A percentile compares a stretch with the other conserved stretches of the same genome.
Conservation (phyloP, 2,329 filamentous ascomycete species). For the Knufia fluminis region DNA sequence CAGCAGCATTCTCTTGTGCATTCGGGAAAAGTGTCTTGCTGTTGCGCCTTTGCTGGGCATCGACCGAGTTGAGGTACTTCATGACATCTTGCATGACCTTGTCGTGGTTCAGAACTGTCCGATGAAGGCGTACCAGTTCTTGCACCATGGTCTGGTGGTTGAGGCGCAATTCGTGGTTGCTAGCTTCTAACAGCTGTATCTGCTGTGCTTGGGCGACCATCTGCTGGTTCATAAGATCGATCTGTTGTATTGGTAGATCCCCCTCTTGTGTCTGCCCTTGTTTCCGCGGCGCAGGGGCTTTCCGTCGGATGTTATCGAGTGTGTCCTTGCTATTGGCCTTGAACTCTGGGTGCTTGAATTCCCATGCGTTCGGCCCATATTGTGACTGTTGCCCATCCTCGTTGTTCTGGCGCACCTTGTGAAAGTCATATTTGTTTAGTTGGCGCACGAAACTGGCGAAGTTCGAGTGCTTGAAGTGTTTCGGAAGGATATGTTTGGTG, state of each 20-base stretch:
- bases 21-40: slow-evolving; percentile 38
- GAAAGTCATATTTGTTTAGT: slow-evolving; percentile 95
- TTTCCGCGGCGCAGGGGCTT: slow-evolving; percentile 86
- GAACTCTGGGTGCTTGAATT: slow-evolving; percentile 97
- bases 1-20: slow-evolving; percentile 34
- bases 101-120: slow-evolving; percentile 64
- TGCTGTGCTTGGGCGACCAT: slow-evolving; percentile 86
- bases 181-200: slow-evolving; percentile 75
- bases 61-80: slow-evolving; percentile 56
- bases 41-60: slow-evolving; percentile 55
- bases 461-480: slow-evolving; percentile 98
- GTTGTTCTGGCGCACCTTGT: slow-evolving; percentile 89
- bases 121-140: slow-evolving; percentile 55
- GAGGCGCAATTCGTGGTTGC: slow-evolving; percentile 67
- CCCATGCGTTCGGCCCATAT: slow-evolving; percentile 79
- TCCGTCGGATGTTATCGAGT: slow-evolving; percentile 89
- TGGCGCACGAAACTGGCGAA: slow-evolving; percentile 95
- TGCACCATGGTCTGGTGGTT: slow-evolving; percentile 57
- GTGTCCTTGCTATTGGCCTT: slow-evolving; percentile 92
- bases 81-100: slow-evolving; percentile 63
- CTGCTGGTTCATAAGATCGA: slow-evolving; percentile 80
- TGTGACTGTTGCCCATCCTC: slow-evolving; percentile 74
- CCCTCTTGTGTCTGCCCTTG: slow-evolving; percentile 57
- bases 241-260: slow-evolving; percentile 73
- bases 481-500: slow-evolving; percentile 90